Evolutionary conservation across 2,329 filamentous ascomycete species (phyloP), one percentile per base, ranked within the genome.

Genomic region (Sporothrix luriei): DNA sequence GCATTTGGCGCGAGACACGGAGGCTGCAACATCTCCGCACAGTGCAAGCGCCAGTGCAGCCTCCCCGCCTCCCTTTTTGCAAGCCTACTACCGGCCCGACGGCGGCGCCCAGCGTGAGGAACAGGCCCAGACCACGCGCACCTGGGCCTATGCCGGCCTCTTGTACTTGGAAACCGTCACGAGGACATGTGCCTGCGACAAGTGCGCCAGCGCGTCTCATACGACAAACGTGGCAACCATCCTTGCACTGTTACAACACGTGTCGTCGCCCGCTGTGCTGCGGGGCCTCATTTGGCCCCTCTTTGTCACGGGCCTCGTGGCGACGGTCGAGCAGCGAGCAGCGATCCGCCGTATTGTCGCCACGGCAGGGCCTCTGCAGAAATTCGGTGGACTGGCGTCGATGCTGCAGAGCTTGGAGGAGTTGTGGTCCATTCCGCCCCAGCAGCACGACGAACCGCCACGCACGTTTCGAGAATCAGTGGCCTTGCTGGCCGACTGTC

Each of bases 71-170:
- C 9, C 54, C 7, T 40, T 21, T 6, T 33, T 59, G 1, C 29
- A 59, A 33, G 55, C 55, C 3, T 59, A 59, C 55, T 40, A 59
- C 55, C 29, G 55, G 2, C 55, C 55, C 9, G 55, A 29, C 14
- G 21, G 10, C 11, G 24, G 51, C 7, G 21, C 51, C 2, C 51
- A 54, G 3, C 38, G 21, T 2, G 33, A 40, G 2, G 33, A 40
- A 29, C 55, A 40, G 55, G 9, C 29, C 24, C 3, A 14, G 0
- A 11, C 40, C 29, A 59, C 16, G 4, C 29, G 19, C 9, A 59
- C 40, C 19, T 59, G 55, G 55, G 33, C 9, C 7, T 2, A 4
- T 40, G 55, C 55, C 16, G 55, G 16, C 4, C 19, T 21, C 2
- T 3, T 59, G 6, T 59, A 59, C 16, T 24, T 54, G 24, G 13